Base-by-base conservation (phyloP, 2,329 filamentous ascomycete species). In the Fusarium pseudograminearum region DNA sequence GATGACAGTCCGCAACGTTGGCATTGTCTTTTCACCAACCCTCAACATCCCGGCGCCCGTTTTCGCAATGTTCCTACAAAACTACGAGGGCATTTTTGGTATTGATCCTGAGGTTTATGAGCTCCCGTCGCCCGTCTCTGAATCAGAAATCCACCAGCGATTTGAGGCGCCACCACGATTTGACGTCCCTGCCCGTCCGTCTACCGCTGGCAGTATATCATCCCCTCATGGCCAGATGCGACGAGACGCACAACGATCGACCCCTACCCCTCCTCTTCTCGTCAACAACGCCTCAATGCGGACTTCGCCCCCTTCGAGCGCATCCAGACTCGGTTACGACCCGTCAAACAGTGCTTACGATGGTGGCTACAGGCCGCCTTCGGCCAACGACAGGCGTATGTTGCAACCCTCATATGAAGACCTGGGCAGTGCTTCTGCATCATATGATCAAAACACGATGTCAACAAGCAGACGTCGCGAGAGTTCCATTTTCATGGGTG, bases 1-100 rank as follows among this genome's bases (percentile, higher is more conserved):
- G 85, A 99, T 99, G 96, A 98, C 93, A 14, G 93, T 98, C 55
- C 90, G 95, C 71, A 99, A 99, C 76, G 93, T 99, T 57, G 95
- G 96, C 69, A 98, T 99, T 73, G 95, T 99, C 59, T 99, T 99
- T 79, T 97, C 96, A 18, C 96, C 96, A 1, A 98, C 96, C 0
- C 86, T 99, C 56, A 98, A 98, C 78, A 97, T 99, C 44, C 95
- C 96, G 0, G 94, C 94, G 0, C 94, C 95, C 0, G 91, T 99
- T 14, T 98, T 99, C 78, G 94, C 94, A 5, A 87, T 97, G 79
- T 96, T 99, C 79, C 85, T 99, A 61, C 94, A 96, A 69, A 94
- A 98, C 75, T 98, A 93, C 76, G 87, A 92, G 67, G 87, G 86
- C 42, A 95, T 99, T 48, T 99, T 98, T 76, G 91, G 91, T 22